phyloP scores from a whole-genome alignment of 2,329 filamentous ascomycete species.

The Neofusicoccum cordaticola region DNA sequence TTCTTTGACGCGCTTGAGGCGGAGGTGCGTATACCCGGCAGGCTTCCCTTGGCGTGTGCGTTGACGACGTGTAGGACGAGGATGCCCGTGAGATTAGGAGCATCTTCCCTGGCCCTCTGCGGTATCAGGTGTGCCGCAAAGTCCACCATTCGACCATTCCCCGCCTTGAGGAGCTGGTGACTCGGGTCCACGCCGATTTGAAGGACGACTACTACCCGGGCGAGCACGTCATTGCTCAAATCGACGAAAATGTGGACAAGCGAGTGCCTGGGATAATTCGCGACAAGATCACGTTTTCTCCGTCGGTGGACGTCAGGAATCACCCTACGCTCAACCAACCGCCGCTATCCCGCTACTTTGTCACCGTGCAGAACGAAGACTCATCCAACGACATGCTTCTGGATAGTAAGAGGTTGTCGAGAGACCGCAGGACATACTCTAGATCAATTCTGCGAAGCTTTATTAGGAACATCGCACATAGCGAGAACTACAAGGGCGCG shows the following conservation, averaged over 20 bases:
- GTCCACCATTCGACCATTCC: conserved; percentile 89
- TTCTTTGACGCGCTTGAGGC: conserved; percentile 92
- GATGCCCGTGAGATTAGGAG: conserved; percentile 87
- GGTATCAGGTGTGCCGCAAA: conserved; percentile 83
- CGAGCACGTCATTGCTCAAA: conserved; percentile 72
- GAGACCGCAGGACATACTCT: conserved; percentile 88
- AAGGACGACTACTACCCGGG: conserved; percentile 89
- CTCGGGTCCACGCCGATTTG: conserved; percentile 55
- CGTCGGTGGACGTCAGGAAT: conserved; percentile 57
- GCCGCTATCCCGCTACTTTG: conserved; percentile 60
- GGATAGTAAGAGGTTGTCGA: conserved; percentile 61
- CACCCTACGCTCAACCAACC: conserved; percentile 61
- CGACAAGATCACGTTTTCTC: conserved; percentile 57
- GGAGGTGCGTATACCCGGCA: conserved; percentile 60
- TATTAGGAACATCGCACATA: conserved; percentile 88
- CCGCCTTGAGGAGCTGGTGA: conserved; percentile 72
- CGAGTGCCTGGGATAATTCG: conserved; percentile 11
- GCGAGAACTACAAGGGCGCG: conserved; percentile 92
- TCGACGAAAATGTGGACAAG: conserved; percentile 3
- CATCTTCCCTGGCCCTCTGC: conserved; percentile 85
- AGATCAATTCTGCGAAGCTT: conserved; percentile 92
- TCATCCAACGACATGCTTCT: conserved; percentile 48
- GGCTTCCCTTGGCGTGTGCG: not conserved
- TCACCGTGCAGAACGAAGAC: conserved; percentile 1
- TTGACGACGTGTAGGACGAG: conserved; percentile 40